A percentile compares a stretch with the other conserved stretches of the same genome.
These are phyloP conservation scores for Metschnikowia matae DNA, from an alignment of 805 yeast genomes.

Conservation along the genomic window DNA sequence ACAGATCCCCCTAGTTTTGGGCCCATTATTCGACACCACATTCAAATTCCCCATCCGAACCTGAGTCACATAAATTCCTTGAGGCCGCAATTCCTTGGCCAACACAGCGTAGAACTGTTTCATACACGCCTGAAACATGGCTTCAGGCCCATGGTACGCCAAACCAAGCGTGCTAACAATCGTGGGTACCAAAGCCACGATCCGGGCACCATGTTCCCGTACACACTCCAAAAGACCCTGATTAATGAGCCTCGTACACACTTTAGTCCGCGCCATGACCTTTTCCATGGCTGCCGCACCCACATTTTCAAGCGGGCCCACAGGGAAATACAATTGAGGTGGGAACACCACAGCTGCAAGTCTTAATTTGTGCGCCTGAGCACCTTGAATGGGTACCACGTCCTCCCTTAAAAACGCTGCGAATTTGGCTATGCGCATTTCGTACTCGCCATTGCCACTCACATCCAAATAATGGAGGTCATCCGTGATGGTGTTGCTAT, in stretches of 20 bases:
- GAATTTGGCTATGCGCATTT: conserved; percentile 47
- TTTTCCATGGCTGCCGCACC: conserved; percentile 49
- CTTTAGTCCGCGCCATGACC: conserved; percentile 42
- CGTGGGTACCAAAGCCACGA: conserved; percentile 51
- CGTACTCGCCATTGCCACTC: conserved; percentile 42
- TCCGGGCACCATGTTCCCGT: conserved; percentile 43
- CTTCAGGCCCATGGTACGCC: conserved; percentile 64
- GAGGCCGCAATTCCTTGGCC: conserved; percentile 34
- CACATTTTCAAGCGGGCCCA: conserved; percentile 64
- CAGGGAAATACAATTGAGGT: conserved; percentile 65
- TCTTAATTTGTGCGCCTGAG: conserved; percentile 49
- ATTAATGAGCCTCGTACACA: conserved; percentile 49
- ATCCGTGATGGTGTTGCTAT: conserved; percentile 53
- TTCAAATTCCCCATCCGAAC: conserved; percentile 39
- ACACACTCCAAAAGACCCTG: conserved; percentile 54
- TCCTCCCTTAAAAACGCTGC: conserved; percentile 47
- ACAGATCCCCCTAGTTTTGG: conserved; percentile 24
- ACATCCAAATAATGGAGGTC: conserved; percentile 68
- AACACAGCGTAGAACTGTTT: conserved; percentile 32
- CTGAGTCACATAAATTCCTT: conserved; percentile 35
- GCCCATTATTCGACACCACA: conserved; percentile 19
- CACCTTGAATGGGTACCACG: conserved; percentile 57
- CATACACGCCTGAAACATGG: conserved; percentile 47
- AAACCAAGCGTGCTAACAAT: conserved; percentile 51
- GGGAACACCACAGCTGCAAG: conserved; percentile 65